These are phyloP conservation scores for Eucalyptus microcorys DNA, from an alignment of 345 rosid species.

Conservation along the genomic window DNA sequence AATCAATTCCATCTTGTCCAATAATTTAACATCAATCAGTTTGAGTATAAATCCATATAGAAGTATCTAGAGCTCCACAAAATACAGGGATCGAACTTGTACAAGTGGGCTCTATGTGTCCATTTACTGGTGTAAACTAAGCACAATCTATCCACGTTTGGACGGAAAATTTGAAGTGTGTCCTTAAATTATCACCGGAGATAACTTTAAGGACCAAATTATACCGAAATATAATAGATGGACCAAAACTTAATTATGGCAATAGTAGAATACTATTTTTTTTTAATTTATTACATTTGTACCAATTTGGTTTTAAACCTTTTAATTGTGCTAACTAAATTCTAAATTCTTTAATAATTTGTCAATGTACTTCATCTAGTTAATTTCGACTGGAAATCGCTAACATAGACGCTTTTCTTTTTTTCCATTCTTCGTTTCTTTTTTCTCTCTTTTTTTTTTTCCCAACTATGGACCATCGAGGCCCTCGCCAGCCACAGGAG, in stretches of 20 bases:
- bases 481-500: fast-evolving
- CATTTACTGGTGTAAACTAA: background rate
- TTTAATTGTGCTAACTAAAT: no score
- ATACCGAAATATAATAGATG: background rate
- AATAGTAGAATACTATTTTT: background rate
- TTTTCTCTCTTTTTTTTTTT: no score
- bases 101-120: background rate
- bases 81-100: no score
- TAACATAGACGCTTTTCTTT: fast-evolving
- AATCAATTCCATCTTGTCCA: background rate
- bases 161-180: no score
- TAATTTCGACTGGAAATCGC: fast-evolving
- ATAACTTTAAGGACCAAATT: background rate
- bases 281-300: no score
- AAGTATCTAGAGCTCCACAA: background rate
- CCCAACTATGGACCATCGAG: no score
- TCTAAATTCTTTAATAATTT: no score
- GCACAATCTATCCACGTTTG: background rate
- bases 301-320: no score
- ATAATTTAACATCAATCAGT: background rate
- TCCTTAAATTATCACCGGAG: background rate
- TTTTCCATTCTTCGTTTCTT: no score
- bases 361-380: no score
- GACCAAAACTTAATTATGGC: background rate
- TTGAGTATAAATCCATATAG: background rate